Evolutionary conservation across 306 rosid genomes (phyloP).

Genomic region (Quillaja saponaria): DNA sequence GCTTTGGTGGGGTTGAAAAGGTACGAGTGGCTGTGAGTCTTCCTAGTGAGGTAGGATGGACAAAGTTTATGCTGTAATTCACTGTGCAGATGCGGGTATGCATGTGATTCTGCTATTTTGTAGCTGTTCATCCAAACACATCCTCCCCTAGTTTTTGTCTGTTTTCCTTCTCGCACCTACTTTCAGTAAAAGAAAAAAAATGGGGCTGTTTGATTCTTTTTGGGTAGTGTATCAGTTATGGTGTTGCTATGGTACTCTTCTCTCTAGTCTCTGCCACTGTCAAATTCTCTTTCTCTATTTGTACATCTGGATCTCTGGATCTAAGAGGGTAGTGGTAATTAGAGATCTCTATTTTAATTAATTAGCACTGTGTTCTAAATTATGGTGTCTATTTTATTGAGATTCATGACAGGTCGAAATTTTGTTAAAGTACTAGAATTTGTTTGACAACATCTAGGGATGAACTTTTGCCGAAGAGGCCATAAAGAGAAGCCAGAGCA

Average conservation of each 20-base stretch:
- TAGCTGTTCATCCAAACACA: conserved; percentile 51
- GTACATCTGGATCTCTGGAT: conserved; percentile 37
- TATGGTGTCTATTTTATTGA: too few species aligned
- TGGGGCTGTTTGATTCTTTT: conserved; percentile 46
- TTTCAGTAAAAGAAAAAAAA: conserved; percentile 25
- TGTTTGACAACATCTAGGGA: too few species aligned
- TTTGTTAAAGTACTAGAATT: too few species aligned
- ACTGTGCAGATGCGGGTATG: conserved; percentile 34
- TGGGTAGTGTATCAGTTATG: conserved; percentile 21
- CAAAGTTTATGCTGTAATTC: conserved; percentile 33
- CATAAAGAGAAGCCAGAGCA: too few species aligned
- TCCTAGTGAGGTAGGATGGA: conserved; percentile 27
- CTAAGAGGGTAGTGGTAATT: conserved; percentile 27
- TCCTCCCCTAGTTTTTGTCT: conserved; percentile 34
- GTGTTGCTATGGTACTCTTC: conserved; percentile 29
- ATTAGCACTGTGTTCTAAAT: too few species aligned
- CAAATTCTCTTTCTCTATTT: neutral
- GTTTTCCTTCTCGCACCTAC: conserved; percentile 27
- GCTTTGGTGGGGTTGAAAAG: conserved; percentile 58
- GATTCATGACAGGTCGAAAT: too few species aligned
- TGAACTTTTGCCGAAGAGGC: too few species aligned
- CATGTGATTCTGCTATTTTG: conserved; percentile 47
- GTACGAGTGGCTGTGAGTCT: conserved; percentile 17
- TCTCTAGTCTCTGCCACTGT: neutral
- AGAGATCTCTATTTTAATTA: neutral